These are phyloP conservation scores for Lasiosphaeriaceae sp. DNA, from an alignment of 495 filamentous ascomycete genomes.

Conservation along the genomic window DNA sequence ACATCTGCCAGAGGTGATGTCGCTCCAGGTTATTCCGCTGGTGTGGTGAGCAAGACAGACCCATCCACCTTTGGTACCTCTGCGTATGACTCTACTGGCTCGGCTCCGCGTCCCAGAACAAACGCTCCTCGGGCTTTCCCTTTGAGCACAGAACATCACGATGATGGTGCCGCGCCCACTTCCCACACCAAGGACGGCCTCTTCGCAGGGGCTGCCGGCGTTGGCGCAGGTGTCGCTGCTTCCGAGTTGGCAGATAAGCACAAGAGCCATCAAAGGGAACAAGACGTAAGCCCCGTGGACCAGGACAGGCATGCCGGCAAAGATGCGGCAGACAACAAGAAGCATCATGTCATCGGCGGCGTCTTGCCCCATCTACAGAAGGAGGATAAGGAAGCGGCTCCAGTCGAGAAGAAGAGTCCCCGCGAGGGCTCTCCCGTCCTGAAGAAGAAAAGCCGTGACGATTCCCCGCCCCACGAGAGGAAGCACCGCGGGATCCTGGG, in stretches of 20 bases:
- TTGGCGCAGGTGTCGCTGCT: slow-evolving; percentile 11
- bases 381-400: neutral
- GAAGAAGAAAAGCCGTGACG: slow-evolving; percentile 3
- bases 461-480: neutral
- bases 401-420: neutral
- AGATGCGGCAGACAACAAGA: neutral
- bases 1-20: no score
- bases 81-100: neutral
- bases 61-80: no score
- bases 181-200: neutral
- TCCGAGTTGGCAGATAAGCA: slow-evolving; percentile 18
- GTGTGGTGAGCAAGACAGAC: no score
- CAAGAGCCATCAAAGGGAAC: slow-evolving; percentile 9
- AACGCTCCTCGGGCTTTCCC: neutral
- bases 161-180: neutral
- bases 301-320: neutral
- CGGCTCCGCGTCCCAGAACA: neutral
- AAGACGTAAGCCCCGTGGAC: slow-evolving; percentile 3
- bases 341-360: neutral
- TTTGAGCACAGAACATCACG: neutral
- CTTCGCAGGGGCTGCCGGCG: slow-evolving; percentile 15
- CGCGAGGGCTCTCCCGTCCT: neutral
- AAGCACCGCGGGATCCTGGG: slow-evolving; percentile 16
- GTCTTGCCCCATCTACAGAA: neutral
- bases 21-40: no score